These are phyloP conservation scores for Pestalotiopsis sp. DNA, from an alignment of 2,329 filamentous ascomycete genomes.

Conservation along the genomic window DNA sequence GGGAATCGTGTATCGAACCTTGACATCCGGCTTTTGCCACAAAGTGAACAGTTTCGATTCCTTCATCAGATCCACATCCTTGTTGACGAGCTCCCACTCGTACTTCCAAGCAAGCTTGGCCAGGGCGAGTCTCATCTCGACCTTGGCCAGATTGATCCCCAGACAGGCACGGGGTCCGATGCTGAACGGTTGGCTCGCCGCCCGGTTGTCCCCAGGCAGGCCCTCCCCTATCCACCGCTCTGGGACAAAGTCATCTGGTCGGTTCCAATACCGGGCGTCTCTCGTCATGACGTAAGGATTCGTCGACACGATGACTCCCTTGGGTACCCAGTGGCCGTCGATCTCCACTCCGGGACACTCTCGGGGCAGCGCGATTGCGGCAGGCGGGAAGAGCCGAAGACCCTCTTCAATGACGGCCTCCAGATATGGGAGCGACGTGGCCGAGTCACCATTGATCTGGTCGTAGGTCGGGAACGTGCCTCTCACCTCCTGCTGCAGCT, in stretches of 20 bases:
- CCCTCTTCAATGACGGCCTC: slow-evolving; percentile 33
- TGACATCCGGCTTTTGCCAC: slow-evolving; percentile 27
- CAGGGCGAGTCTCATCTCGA: slow-evolving; percentile 39
- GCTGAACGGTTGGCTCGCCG: slow-evolving; percentile 19
- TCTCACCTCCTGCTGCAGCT: slow-evolving; percentile 9
- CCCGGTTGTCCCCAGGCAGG: slow-evolving; percentile 10
- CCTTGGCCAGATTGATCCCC: slow-evolving; percentile 30
- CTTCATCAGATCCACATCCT: slow-evolving; percentile 25
- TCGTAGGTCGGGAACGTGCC: neutral
- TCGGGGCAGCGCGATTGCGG: slow-evolving; percentile 29
- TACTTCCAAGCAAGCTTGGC: slow-evolving; percentile 39
- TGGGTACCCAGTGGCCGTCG: slow-evolving; percentile 19
- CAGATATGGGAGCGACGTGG: slow-evolving; percentile 27
- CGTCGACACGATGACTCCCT: slow-evolving; percentile 36
- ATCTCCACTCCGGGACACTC: slow-evolving; percentile 24
- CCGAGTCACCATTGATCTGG: slow-evolving; percentile 16
- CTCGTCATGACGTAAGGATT: slow-evolving; percentile 36
- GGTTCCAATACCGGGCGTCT: slow-evolving; percentile 7
- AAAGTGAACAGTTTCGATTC: slow-evolving; percentile 23
- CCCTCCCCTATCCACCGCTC: slow-evolving; percentile 15
- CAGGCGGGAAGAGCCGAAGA: slow-evolving; percentile 33
- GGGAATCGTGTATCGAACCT: neutral
- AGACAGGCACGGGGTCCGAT: slow-evolving; percentile 24
- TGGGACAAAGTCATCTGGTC: slow-evolving; percentile 15
- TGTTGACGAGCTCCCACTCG: slow-evolving; percentile 33